phyloP scores from a whole-genome alignment of 768 basidiomycete species.

The Boletus rubroflammeus region DNA sequence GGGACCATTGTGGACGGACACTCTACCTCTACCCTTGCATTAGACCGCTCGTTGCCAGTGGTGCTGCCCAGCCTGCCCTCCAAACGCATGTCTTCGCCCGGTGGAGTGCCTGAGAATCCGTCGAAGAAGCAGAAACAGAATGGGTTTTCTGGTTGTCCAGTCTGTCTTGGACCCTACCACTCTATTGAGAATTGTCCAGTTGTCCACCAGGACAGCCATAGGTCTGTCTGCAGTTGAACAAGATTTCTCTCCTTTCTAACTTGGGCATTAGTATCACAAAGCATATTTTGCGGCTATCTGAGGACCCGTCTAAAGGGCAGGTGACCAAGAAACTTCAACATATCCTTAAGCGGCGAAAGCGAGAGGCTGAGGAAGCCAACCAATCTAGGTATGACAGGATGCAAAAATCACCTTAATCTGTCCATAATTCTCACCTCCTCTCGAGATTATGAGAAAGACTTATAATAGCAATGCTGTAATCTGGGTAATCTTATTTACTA shows the following conservation, averaged over 20 bases:
- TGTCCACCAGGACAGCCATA: slow-evolving; percentile 48
- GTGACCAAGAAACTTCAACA: slow-evolving; percentile 39
- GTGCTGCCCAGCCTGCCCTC: slow-evolving; percentile 18
- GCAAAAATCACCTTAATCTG: slow-evolving; percentile 1
- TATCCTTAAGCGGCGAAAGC: slow-evolving; percentile 36
- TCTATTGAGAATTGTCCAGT: slow-evolving; percentile 53
- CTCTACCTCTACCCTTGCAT: neutral
- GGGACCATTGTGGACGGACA: neutral
- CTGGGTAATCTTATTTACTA: slow-evolving; percentile 4
- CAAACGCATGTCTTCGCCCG: slow-evolving; percentile 38
- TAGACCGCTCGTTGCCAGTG: neutral
- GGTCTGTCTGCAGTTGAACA: slow-evolving; percentile 36
- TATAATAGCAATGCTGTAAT: slow-evolving; percentile 17
- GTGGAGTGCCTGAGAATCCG: slow-evolving; percentile 19
- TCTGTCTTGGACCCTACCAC: slow-evolving; percentile 49
- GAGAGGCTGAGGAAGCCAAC: slow-evolving; percentile 5
- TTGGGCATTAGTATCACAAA: slow-evolving; percentile 35
- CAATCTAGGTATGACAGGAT: neutral
- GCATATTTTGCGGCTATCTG: slow-evolving; percentile 44
- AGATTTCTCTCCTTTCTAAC: slow-evolving; percentile 3
- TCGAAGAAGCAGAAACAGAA: slow-evolving; percentile 39
- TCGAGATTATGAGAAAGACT: neutral
- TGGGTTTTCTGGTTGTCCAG: slow-evolving; percentile 34
- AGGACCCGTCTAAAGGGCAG: slow-evolving; percentile 33
- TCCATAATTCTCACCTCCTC: no score